Evolutionary conservation across 2,329 filamentous ascomycete species (phyloP).

Genomic region (Clarireedia sp.): DNA sequence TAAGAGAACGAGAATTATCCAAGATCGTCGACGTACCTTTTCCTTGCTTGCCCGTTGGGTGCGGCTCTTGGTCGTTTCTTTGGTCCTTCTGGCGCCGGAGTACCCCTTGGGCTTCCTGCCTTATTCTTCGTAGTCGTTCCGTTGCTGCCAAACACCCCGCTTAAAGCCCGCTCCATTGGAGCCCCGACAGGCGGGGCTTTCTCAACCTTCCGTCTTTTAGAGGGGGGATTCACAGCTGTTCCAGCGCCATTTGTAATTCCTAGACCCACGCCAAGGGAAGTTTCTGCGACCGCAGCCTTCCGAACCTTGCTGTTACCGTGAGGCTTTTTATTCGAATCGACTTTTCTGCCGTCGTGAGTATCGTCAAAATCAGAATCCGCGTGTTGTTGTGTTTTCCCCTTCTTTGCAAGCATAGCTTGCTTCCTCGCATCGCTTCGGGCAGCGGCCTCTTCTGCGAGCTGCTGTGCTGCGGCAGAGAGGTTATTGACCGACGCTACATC

Average conservation of each 20-base stretch:
- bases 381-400: slow-evolving; percentile 45
- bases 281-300: slow-evolving; percentile 51
- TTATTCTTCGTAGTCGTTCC: slow-evolving; percentile 46
- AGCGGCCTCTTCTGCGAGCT: slow-evolving; percentile 75
- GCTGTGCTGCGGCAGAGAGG: slow-evolving; percentile 59
- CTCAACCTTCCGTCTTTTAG: slow-evolving; percentile 78
- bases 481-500: slow-evolving; percentile 71
- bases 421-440: slow-evolving; percentile 78
- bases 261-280: slow-evolving; percentile 46
- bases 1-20: neutral
- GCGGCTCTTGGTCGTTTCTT: slow-evolving; percentile 68
- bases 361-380: slow-evolving; percentile 78
- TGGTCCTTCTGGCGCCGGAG: slow-evolving; percentile 53
- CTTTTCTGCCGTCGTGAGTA: slow-evolving; percentile 37
- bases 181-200: slow-evolving; percentile 46
- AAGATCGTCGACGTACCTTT: slow-evolving; percentile 51
- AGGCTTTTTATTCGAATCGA: slow-evolving; percentile 47
- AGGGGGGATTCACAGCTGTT: slow-evolving; percentile 44
- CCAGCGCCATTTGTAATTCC: slow-evolving; percentile 53
- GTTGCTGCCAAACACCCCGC: slow-evolving; percentile 43
- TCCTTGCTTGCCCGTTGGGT: slow-evolving; percentile 65
- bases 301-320: slow-evolving; percentile 53
- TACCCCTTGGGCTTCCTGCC: slow-evolving; percentile 59
- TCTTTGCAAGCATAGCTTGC: slow-evolving; percentile 69
- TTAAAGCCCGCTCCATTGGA: slow-evolving; percentile 62